Percentiles rank a stretch among this genome's conserved stretches.
phyloP scores from a whole-genome alignment of 495 filamentous ascomycete genomes.

The Trichocladium antarcticum region DNA sequence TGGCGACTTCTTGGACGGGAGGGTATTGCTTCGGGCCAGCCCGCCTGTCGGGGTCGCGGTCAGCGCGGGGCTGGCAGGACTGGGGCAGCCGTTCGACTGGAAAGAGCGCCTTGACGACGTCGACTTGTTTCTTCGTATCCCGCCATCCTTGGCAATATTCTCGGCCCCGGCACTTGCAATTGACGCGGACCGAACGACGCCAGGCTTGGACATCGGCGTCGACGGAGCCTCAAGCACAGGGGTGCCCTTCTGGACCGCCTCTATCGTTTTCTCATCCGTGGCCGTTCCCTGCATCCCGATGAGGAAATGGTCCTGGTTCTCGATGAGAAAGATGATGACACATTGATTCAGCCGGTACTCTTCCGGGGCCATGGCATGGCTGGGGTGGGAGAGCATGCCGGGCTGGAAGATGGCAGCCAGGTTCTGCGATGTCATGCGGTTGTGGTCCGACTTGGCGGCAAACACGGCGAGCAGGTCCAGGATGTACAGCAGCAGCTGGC shows the following conservation, averaged over 20 bases:
- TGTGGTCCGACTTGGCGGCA: slow-evolving; percentile 91
- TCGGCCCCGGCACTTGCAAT: slow-evolving; percentile 80
- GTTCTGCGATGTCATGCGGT: slow-evolving; percentile 92
- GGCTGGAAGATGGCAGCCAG: slow-evolving; percentile 98
- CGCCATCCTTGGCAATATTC: slow-evolving; percentile 67
- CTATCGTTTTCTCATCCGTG: slow-evolving; percentile 76
- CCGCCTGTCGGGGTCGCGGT: slow-evolving; percentile 45
- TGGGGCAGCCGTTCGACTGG: slow-evolving; percentile 56
- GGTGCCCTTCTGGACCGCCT: slow-evolving; percentile 63
- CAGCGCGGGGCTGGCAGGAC: slow-evolving; percentile 58
- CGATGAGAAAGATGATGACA: slow-evolving; percentile 94
- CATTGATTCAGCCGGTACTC: slow-evolving; percentile 94
- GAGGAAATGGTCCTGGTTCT: slow-evolving; percentile 85
- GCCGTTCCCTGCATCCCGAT: slow-evolving; percentile 92
- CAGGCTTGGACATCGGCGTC: slow-evolving; percentile 38
- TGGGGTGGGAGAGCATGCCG: slow-evolving; percentile 84
- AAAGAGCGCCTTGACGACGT: slow-evolving; percentile 56
- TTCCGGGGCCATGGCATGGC: slow-evolving; percentile 85
- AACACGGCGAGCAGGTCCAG: slow-evolving; percentile 97
- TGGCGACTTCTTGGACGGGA: slow-evolving; percentile 88
- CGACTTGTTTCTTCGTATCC: slow-evolving; percentile 75
- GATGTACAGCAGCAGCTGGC: slow-evolving; percentile 91
- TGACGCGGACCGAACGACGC: slow-evolving; percentile 65
- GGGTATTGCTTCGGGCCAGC: slow-evolving; percentile 82
- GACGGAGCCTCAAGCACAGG: slow-evolving; percentile 46